Conservation (phyloP, 2,329 filamentous ascomycete genomes). For the Fusarium avenaceum region DNA sequence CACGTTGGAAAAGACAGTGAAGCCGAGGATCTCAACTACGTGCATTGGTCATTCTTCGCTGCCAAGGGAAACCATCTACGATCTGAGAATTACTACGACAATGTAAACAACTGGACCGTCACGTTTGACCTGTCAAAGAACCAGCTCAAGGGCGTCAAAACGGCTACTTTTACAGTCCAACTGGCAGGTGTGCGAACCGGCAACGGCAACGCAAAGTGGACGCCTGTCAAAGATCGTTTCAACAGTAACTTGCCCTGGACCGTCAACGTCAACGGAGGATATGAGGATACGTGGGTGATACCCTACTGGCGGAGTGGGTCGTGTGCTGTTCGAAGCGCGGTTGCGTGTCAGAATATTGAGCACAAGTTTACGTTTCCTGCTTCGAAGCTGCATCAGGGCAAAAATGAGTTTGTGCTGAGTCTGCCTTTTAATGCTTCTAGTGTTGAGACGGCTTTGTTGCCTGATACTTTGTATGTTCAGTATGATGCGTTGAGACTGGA, state of each 20-base stretch:
- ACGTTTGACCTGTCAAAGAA: constrained; percentile 60
- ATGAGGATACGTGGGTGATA: constrained; percentile 66
- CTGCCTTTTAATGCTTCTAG: constrained; percentile 71
- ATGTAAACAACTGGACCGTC: constrained; percentile 71
- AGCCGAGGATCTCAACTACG: constrained; percentile 68
- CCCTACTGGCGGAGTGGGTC: constrained; percentile 60
- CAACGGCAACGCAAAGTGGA: constrained; percentile 42
- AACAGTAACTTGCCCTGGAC: constrained; percentile 43
- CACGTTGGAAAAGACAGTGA: constrained; percentile 65
- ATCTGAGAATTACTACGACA: constrained; percentile 57
- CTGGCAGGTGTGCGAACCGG: constrained; percentile 30
- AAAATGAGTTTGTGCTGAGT: constrained; percentile 68
- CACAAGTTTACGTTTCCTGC: constrained; percentile 69
- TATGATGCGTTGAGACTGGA: constrained; percentile 74
- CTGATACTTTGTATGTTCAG: constrained; percentile 69
- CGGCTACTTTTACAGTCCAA: constrained; percentile 40
- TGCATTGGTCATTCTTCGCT: constrained; percentile 74
- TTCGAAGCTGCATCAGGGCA: constrained; percentile 59
- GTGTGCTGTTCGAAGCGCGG: constrained; percentile 69
- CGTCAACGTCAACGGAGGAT: constrained; percentile 53
- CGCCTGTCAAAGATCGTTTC: constrained; percentile 13
- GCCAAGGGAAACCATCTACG: constrained; percentile 63
- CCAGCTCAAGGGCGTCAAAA: constrained; percentile 54
- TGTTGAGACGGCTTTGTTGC: constrained; percentile 68
- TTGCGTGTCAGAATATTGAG: constrained; percentile 71